These are phyloP conservation scores for Fonsecaea pugnacius DNA, from an alignment of 2,329 filamentous ascomycete species.

Conservation along the genomic window DNA sequence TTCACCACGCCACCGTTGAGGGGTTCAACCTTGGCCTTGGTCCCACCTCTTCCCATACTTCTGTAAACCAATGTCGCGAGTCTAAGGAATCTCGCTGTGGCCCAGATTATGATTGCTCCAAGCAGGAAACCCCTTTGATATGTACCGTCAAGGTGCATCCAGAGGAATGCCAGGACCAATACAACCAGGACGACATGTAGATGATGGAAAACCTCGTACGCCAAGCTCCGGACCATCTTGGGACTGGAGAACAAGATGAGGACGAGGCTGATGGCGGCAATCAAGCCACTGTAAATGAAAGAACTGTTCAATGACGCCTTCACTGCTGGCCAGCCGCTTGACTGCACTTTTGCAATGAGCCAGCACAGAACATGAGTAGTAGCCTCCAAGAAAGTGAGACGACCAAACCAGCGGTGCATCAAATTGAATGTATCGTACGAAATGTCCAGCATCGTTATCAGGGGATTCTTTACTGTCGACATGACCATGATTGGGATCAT, in stretches of 20 bases:
- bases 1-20: conserved; percentile 72
- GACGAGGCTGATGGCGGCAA: conserved; percentile 61
- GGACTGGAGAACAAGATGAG: conserved; percentile 71
- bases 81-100: conserved; percentile 68
- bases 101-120: conserved; percentile 76
- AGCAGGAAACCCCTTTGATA: conserved; percentile 76
- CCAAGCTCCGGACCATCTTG: conserved; percentile 85
- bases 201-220: conserved; percentile 95
- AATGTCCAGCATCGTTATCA: conserved; percentile 49
- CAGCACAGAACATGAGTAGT: conserved; percentile 74
- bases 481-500: conserved; percentile 50
- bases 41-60: conserved; percentile 65
- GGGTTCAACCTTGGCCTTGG: conserved; percentile 68
- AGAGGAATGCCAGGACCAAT: conserved; percentile 71
- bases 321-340: conserved; percentile 46
- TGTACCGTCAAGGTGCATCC: conserved; percentile 74
- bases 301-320: conserved; percentile 38
- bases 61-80: conserved; percentile 66
- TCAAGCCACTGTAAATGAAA: conserved; percentile 50
- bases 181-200: conserved; percentile 78
- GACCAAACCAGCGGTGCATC: conserved; percentile 78
- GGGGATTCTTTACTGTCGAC: conserved; percentile 50
- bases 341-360: conserved; percentile 68
- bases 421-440: conserved; percentile 56
- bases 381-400: conserved; percentile 71